These are phyloP conservation scores for Pestalotiopsis sp. DNA, from an alignment of 2,329 filamentous ascomycete species.

Conservation along the genomic window DNA sequence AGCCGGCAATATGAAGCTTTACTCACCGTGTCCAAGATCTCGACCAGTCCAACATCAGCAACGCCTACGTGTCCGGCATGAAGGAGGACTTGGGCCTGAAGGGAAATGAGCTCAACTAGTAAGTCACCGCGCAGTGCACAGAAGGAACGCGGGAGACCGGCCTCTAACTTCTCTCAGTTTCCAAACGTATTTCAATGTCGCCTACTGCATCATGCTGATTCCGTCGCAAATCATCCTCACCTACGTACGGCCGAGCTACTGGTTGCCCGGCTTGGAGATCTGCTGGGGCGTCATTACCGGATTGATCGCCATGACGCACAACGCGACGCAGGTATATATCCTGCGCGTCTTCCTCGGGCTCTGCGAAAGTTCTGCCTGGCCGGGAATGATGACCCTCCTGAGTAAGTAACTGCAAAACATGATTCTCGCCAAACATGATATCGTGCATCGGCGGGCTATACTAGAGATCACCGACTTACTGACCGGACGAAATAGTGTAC, in stretches of 20 bases:
- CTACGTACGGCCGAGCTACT: constrained; percentile 37
- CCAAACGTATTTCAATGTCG: constrained; percentile 37
- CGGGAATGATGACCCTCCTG: constrained; percentile 45
- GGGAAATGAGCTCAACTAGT: constrained; percentile 26
- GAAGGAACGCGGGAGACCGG: neutral
- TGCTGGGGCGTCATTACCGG: constrained; percentile 36
- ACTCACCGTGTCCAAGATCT: constrained; percentile 27
- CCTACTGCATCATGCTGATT: constrained; percentile 37
- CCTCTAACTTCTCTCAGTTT: constrained; percentile 24
- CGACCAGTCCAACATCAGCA: constrained; percentile 35
- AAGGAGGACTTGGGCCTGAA: constrained; percentile 22
- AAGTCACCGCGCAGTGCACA: constrained; percentile 3
- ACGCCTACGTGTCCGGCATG: constrained; percentile 40
- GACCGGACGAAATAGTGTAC: constrained; percentile 29
- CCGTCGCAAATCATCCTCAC: constrained; percentile 39
- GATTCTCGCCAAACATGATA: no score
- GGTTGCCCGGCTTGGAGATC: constrained; percentile 36
- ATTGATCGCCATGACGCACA: constrained; percentile 33
- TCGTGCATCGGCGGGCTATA: no score
- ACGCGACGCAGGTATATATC: constrained; percentile 38
- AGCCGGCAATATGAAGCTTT: neutral
- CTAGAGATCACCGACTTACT: neutral
- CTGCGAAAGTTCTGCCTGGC: constrained; percentile 42
- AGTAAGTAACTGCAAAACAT: constrained; percentile 23
- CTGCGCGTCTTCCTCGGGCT: constrained; percentile 43